Base-by-base conservation (phyloP, 495 filamentous ascomycete species). In the Hyaloscypha finlandica region DNA sequence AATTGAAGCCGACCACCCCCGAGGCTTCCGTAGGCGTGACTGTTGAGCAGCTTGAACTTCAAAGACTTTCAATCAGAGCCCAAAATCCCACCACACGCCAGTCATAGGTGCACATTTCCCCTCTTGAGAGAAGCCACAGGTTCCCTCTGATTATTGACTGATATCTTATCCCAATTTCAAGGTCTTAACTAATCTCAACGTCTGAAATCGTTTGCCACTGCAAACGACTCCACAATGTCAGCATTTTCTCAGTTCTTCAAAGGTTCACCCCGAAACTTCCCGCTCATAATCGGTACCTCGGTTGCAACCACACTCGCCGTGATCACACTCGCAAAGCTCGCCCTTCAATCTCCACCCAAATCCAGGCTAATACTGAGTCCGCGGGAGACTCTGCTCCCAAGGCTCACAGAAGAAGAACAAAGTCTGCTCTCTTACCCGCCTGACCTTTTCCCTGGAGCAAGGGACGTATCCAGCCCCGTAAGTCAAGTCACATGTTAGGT, bases 391-490 rank as follows among this genome's bases (percentile, higher is more conserved):
- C 61, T 84, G 5, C 70, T 88, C 16, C 76, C 81, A 8, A 70
- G 75, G 1, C 74, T 87, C n/a, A 80, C 81, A 22, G 68, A 77
- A 22, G 71, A 79, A 8, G 80, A 89, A 59, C 77, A 79, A 11
- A 71, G 75, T 30, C 68, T 75, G 59, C 77, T 90, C 4, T 88
- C 92, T 3, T 91, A 96, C 75, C 92, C 92, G 1, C 86, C 88
- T 22, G 84, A 92, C 75, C 81, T 87, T 33, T 82, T 93, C 30
- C 94, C 92, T 0, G 92, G 92, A 19, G 86, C 80, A 6, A 82
- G 92, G 51, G 86, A 93, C 77, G 89, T 96, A 25, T 74, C 81
- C 4, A 91, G 86, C 8, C 90, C 91, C 25, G 73, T 74, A 63
- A 42, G 70, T 74, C 45, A 59, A 20, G 45, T 62, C 51, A 35